phyloP scores from a whole-genome alignment of 2,329 filamentous ascomycete species.

The Nemania abortiva region DNA sequence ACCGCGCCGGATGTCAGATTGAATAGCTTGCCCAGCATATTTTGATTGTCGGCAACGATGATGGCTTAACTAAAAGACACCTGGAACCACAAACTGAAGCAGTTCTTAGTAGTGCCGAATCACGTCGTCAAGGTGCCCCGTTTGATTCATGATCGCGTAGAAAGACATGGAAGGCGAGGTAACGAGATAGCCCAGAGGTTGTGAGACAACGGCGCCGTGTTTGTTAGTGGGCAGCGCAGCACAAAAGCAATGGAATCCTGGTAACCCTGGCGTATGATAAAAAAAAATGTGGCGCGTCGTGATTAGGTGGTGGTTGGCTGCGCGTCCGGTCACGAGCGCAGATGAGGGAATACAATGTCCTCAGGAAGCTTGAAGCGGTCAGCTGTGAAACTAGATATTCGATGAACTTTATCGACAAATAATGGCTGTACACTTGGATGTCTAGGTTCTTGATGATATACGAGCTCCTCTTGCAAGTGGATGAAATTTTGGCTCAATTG shows the following conservation, averaged over 20 bases:
- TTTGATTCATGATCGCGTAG: slow-evolving; percentile 42
- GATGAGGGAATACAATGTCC: slow-evolving; percentile 29
- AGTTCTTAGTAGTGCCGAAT: slow-evolving; percentile 44
- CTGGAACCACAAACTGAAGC: slow-evolving; percentile 34
- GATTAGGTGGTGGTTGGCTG: slow-evolving; percentile 30
- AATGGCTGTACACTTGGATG: slow-evolving; percentile 5
- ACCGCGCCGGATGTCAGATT: slow-evolving; percentile 65
- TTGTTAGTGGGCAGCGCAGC: slow-evolving; percentile 35
- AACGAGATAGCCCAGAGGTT: slow-evolving; percentile 19
- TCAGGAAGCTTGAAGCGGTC: slow-evolving; percentile 33
- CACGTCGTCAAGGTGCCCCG: slow-evolving; percentile 41
- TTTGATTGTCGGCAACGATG: slow-evolving; percentile 32
- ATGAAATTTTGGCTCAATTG: background rate
- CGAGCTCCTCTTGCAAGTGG: slow-evolving; percentile 8
- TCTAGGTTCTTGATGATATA: slow-evolving; percentile 14
- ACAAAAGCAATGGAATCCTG: slow-evolving; percentile 41
- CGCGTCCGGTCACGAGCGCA: slow-evolving; percentile 25
- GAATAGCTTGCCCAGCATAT: slow-evolving; percentile 74
- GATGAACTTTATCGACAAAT: slow-evolving; percentile 26
- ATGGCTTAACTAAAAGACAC: slow-evolving; percentile 21
- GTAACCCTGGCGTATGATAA: slow-evolving; percentile 37
- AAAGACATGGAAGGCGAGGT: slow-evolving; percentile 45
- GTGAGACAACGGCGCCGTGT: slow-evolving; percentile 30
- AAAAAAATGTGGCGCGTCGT: slow-evolving; percentile 28
- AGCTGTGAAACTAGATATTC: slow-evolving; percentile 28